Conservation (phyloP, 805 yeast species). For the Candida boleticola region DNA sequence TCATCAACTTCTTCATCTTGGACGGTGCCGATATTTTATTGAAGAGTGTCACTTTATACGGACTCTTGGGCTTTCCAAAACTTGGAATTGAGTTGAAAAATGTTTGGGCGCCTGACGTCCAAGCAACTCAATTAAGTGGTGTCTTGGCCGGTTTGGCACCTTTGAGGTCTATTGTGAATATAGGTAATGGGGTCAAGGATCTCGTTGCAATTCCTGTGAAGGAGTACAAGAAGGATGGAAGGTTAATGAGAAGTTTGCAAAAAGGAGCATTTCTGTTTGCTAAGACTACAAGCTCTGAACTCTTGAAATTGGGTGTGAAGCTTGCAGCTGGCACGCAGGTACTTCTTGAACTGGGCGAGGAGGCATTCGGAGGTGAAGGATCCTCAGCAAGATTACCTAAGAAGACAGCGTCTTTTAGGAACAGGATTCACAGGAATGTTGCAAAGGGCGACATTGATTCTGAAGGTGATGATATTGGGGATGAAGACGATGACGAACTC, state of each 20-base stretch:
- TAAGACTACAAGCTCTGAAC: constrained; percentile 74
- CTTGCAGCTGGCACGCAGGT: constrained; percentile 87
- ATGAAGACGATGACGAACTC: constrained; percentile 9
- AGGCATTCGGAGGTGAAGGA: constrained; percentile 73
- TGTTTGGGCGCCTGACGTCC: constrained; percentile 88
- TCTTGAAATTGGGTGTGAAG: constrained; percentile 78
- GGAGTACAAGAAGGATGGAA: constrained; percentile 73
- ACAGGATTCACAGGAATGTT: constrained; percentile 54
- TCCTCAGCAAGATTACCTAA: constrained; percentile 41
- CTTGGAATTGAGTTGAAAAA: constrained; percentile 55
- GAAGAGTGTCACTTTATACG: constrained; percentile 63
- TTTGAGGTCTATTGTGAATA: constrained; percentile 67
- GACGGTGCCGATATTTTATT: constrained; percentile 80
- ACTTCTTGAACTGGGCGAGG: constrained; percentile 75
- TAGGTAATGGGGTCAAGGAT: constrained; percentile 77
- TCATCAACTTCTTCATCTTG: constrained; percentile 82
- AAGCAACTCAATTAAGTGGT: constrained; percentile 74
- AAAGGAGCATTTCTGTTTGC: constrained; percentile 75
- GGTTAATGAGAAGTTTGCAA: constrained; percentile 65
- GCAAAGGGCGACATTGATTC: constrained; percentile 9
- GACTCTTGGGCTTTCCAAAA: constrained; percentile 70
- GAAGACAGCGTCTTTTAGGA: constrained; percentile 46
- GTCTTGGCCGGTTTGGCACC: constrained; percentile 85
- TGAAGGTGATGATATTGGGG: constrained; percentile 4
- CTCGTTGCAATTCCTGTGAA: constrained; percentile 69